Percentiles rank a stretch among this genome's conserved stretches.
phyloP scores from a whole-genome alignment of 2,329 filamentous ascomycete genomes.

The Aspergillus glaucus region DNA sequence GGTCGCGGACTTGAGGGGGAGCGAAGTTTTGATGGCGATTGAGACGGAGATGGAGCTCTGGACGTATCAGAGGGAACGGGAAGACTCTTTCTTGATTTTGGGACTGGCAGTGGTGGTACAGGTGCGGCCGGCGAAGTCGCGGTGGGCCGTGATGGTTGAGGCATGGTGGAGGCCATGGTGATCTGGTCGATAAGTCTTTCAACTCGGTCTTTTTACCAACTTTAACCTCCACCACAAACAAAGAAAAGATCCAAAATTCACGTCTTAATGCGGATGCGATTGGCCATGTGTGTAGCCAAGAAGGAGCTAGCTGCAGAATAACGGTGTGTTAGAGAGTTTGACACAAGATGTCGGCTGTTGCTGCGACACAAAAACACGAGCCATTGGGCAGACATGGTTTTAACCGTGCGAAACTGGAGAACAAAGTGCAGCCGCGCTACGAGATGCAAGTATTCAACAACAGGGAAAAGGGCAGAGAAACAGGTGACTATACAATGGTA shows the following conservation, averaged over 20 bases:
- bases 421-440: not conserved
- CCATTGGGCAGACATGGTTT: not conserved
- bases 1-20: slow-evolving; percentile 54
- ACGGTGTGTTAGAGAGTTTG: not conserved
- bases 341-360: not conserved
- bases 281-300: not conserved
- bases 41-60: slow-evolving; percentile 38
- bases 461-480: too few relatives aligned
- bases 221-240: not conserved
- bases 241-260: not conserved
- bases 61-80: slow-evolving; percentile 41
- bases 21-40: slow-evolving; percentile 51
- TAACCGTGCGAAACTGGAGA: not conserved
- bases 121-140: slow-evolving; percentile 65
- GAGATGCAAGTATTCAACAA: too few relatives aligned
- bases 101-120: slow-evolving; percentile 66
- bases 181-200: not conserved
- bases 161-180: slow-evolving; percentile 44
- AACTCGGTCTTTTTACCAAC: too few relatives aligned
- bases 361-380: too few relatives aligned
- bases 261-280: not conserved
- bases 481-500: not conserved
- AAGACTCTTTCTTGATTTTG: slow-evolving; percentile 65
- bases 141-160: slow-evolving; percentile 55
- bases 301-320: not conserved